A percentile compares a stretch with the other conserved stretches of the same genome.
These are phyloP conservation scores for Talaromyces liani DNA, from an alignment of 495 filamentous ascomycete genomes.

Conservation along the genomic window DNA sequence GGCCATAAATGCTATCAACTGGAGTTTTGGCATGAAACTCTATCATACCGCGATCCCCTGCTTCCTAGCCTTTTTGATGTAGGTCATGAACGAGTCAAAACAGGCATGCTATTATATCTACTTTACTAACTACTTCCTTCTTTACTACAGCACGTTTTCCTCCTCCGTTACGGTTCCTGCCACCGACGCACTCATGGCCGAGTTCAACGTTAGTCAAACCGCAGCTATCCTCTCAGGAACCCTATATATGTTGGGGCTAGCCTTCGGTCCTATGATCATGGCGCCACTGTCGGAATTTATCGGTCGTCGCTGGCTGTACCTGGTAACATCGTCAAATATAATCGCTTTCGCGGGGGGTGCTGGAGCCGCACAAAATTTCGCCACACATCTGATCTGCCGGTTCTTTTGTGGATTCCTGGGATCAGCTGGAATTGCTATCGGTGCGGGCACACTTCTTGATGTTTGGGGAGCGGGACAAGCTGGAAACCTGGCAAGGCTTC, in stretches of 20 bases:
- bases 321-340: slow-evolving; percentile 26
- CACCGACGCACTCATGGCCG: slow-evolving; percentile 16
- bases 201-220: slow-evolving; percentile 22
- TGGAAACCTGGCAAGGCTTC: not conserved
- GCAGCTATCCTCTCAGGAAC: slow-evolving; percentile 22
- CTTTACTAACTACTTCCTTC: not conserved
- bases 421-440: slow-evolving; percentile 3
- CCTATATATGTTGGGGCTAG: slow-evolving; percentile 41
- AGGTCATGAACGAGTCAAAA: not conserved
- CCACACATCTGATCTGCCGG: slow-evolving; percentile 2
- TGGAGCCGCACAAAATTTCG: slow-evolving; percentile 1
- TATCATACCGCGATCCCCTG: slow-evolving; percentile 6
- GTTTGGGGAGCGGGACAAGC: not conserved
- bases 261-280: slow-evolving; percentile 45
- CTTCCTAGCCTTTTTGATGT: slow-evolving; percentile 8
- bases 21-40: not conserved
- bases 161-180: not conserved
- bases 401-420: not conserved
- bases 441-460: slow-evolving; percentile 8
- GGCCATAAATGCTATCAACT: slow-evolving; percentile 1
- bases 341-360: not conserved
- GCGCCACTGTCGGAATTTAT: slow-evolving; percentile 53
- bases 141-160: not conserved
- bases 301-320: slow-evolving; percentile 44
- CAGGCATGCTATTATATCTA: not conserved